Base-by-base conservation (phyloP, 192 early-diverging fungal genomes). In the Coemansia sp. region DNA sequence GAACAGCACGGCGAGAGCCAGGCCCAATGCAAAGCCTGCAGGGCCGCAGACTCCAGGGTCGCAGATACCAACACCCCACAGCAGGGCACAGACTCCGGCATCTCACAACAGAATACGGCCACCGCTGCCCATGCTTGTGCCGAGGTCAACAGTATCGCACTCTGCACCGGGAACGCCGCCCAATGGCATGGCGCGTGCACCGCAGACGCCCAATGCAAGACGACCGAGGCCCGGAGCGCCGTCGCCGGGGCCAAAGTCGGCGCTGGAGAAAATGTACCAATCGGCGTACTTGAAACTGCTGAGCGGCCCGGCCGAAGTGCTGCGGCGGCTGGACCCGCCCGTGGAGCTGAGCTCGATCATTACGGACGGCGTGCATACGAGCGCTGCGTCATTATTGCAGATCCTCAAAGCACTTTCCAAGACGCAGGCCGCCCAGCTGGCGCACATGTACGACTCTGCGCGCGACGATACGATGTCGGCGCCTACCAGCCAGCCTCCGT, bases 381-480 rank as follows among this genome's bases (percentile, higher is more conserved):
- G 48, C 9, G 44, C 48, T n/a, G 62, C 57, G 17, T 40, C 26
- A 40, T 54, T 81, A 23, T 60, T 81, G 20, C 57, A 59, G 12
- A 66, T 81, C 14, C 59, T 81, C 37, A 81, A 81, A 60, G 64
- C 78, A 14, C 62, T 81, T 47, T 71, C 78, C 5, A 81, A 74
- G 56, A 26, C 62, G 5, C 78, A 81, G 59, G 78, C 78, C 2
- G 54, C 68, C 52, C 78, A 81, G 60, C 60, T 81, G 17, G 78
- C 78, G 2, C 31, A 36, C n/a, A 81, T 81, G 78, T 59, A 71
- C 69, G 68, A 74, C 14, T 31, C 31, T 5, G 5, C 7, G 5
- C 31, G 31, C 31, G 31, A 65, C 71, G 26, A n/a, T 53, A 14
- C 52, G 37, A 21, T 25, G 14, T 47, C 57, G 37, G n/a, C 51